phyloP scores from a whole-genome alignment of 2,329 filamentous ascomycete genomes.

The Knufia petricola region DNA sequence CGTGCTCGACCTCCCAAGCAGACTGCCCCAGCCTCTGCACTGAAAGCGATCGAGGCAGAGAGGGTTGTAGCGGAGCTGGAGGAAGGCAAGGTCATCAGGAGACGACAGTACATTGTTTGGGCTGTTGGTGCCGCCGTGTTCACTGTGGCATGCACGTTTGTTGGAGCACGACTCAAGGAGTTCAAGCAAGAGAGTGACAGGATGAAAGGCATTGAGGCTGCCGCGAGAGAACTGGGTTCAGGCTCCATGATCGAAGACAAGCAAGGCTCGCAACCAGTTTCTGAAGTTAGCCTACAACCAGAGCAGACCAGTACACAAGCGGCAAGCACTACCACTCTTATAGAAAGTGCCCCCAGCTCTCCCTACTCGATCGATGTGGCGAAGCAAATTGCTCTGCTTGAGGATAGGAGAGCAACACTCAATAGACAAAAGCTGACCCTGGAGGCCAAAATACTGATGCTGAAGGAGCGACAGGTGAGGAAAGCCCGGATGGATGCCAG shows the following conservation, averaged over 20 bases:
- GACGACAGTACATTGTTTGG: neutral
- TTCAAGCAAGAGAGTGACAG: constrained; percentile 7
- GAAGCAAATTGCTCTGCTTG: constrained; percentile 6
- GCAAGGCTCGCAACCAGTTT: neutral
- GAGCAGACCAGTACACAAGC: neutral
- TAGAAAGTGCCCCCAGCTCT: neutral
- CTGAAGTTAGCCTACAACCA: neutral
- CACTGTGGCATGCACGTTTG: neutral
- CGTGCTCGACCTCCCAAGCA: neutral
- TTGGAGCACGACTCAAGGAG: constrained; percentile 6
- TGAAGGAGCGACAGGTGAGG: constrained; percentile 4
- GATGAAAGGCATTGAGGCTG: constrained; percentile 1
- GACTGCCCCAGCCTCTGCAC: neutral
- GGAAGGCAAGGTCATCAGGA: neutral
- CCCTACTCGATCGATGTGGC: constrained; percentile 3
- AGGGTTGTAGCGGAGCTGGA: neutral
- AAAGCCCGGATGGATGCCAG: constrained; percentile 7
- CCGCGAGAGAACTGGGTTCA: constrained; percentile 1
- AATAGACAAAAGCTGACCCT: constrained; percentile 6
- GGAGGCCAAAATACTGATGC: constrained; percentile 4
- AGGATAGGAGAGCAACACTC: constrained; percentile 6
- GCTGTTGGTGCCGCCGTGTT: constrained; percentile 2
- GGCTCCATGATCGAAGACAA: too few relatives aligned
- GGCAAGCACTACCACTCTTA: neutral
- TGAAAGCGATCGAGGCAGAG: neutral